Percentiles rank a stretch among this genome's conserved stretches.
Evolutionary conservation across 106 monocot species (phyloP).

Genomic region (Alisma plantagoaquatica): DNA sequence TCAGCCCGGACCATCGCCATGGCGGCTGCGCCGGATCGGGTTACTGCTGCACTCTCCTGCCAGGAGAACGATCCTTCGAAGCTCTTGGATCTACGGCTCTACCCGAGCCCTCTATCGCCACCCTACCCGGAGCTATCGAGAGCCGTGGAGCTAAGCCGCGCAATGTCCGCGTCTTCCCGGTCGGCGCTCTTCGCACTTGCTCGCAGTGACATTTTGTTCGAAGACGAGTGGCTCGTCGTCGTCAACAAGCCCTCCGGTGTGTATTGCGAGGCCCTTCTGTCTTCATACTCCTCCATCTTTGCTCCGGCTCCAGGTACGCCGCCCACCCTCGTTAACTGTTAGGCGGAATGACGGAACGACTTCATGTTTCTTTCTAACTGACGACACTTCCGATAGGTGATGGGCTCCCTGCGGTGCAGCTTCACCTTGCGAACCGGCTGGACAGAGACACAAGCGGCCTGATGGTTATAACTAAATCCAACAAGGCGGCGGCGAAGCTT

Average conservation of each 20-base stretch:
- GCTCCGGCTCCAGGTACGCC: neutral
- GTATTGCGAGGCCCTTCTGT: conserved; percentile 83
- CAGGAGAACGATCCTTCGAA: neutral
- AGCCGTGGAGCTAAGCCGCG: conserved; percentile 68
- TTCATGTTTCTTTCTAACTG: no score
- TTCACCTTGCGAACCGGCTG: conserved; percentile 84
- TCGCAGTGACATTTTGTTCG: conserved; percentile 33
- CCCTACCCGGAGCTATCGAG: conserved; percentile 69
- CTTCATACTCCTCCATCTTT: conserved; percentile 17
- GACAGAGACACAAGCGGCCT: conserved; percentile 94
- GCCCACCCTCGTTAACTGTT: neutral
- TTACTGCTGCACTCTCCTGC: no score
- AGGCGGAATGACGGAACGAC: no score
- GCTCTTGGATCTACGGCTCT: neutral
- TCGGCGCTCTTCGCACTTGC: conserved; percentile 36
- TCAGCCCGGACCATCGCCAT: no score
- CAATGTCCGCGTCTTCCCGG: conserved; percentile 56
- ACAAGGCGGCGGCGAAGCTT: conserved; percentile 53
- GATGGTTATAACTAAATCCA: conserved; percentile 79
- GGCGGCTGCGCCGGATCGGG: neutral
- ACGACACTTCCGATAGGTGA: no score
- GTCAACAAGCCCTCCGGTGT: conserved; percentile 80
- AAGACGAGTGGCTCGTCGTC: conserved; percentile 73
- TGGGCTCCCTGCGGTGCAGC: conserved; percentile 14
- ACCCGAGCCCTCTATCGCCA: conserved; percentile 68